phyloP scores from a whole-genome alignment of 371 early-diverging fungal species.

The Conidiobolus incongruus region DNA sequence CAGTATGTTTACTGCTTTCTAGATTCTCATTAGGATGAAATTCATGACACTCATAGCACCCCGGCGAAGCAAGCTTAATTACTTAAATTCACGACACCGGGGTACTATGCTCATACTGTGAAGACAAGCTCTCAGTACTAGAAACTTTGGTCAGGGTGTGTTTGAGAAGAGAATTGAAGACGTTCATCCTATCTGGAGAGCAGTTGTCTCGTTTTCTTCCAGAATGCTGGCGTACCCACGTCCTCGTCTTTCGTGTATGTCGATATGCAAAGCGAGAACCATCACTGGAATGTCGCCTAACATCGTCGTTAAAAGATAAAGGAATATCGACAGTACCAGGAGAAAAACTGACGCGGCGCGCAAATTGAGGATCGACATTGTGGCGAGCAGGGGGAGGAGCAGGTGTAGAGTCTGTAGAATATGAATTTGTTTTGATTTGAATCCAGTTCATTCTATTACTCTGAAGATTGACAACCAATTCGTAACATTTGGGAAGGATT shows the following conservation, averaged over 20 bases:
- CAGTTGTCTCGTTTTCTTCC: neutral
- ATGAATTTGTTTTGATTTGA: neutral
- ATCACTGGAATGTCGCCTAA: neutral
- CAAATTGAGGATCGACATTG: neutral
- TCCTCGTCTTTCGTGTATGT: neutral
- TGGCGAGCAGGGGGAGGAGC: neutral
- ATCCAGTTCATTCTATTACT: neutral
- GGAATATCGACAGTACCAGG: constrained; percentile 3
- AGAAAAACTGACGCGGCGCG: constrained; percentile 1
- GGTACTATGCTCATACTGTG: no score
- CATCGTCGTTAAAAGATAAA: constrained; percentile 2
- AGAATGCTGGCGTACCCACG: neutral
- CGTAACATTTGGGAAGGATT: constrained; percentile 23
- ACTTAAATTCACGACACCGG: no score
- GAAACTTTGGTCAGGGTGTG: neutral
- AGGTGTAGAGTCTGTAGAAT: neutral
- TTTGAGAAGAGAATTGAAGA: neutral
- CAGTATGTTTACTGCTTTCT: no score
- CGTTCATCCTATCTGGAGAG: constrained; percentile 3
- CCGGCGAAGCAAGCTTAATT: no score
- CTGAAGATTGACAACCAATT: neutral
- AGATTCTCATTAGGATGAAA: no score
- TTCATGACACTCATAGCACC: no score
- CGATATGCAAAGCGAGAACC: neutral
- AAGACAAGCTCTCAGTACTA: neutral